These are phyloP conservation scores for Sphagnum tenellum DNA, from an alignment of 225 moss, liverwort and hornwort genomes.

Conservation along the genomic window DNA sequence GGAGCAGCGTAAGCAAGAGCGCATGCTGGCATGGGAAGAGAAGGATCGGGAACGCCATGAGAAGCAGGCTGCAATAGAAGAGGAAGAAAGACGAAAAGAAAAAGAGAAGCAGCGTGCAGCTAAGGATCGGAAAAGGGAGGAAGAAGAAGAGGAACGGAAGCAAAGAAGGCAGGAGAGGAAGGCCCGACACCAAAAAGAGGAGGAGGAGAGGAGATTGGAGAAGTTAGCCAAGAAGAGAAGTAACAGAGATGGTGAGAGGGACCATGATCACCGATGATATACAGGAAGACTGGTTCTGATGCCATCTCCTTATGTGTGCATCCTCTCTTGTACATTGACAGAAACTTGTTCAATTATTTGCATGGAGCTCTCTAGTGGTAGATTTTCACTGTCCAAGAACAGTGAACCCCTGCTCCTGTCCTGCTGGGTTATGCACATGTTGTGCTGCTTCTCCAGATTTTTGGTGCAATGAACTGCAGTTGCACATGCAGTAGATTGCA, in stretches of 20 bases:
- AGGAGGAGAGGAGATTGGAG: slow-evolving; percentile 44
- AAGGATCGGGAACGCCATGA: slow-evolving; percentile 75
- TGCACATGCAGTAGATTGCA: too few species aligned
- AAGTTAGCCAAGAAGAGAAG: slow-evolving; percentile 24
- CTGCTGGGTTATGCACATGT: too few species aligned
- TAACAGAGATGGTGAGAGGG: background rate
- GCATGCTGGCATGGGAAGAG: slow-evolving; percentile 75
- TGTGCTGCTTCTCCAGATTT: too few species aligned
- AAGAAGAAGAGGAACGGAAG: slow-evolving; percentile 65
- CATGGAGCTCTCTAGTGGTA: too few species aligned
- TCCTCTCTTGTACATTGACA: too few species aligned
- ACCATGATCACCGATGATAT: too few species aligned
- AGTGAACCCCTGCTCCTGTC: too few species aligned
- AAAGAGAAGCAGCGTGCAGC: slow-evolving; percentile 64
- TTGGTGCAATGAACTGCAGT: too few species aligned
- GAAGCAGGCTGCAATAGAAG: slow-evolving; percentile 64
- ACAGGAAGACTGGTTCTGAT: too few species aligned
- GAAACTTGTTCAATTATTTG: too few species aligned
- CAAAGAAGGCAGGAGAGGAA: slow-evolving; percentile 67
- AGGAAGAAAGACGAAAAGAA: slow-evolving; percentile 66
- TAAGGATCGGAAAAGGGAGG: slow-evolving; percentile 35
- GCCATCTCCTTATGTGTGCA: too few species aligned
- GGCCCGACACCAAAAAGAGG: slow-evolving; percentile 48
- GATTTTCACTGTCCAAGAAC: too few species aligned
- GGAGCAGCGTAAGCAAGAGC: slow-evolving; percentile 93